Base-by-base conservation (phyloP, 1,139 yeast genomes). In the Magnusiomyces suaveolens region DNA sequence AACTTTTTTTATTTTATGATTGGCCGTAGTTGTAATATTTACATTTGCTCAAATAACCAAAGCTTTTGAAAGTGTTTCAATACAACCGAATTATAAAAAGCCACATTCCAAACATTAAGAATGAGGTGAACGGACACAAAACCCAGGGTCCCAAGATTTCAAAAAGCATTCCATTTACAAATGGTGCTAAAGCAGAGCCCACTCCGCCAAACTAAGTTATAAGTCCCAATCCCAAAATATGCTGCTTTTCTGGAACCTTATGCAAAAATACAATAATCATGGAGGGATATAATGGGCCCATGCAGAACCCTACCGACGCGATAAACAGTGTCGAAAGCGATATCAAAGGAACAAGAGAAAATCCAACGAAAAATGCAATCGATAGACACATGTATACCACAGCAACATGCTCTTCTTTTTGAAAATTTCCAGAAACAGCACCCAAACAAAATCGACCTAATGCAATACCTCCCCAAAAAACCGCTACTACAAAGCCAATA, bases 211-310 rank as follows among this genome's bases (percentile, higher is more conserved):
- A 69, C 0, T 95, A 89, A 54, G 90, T 82, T 24, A 84, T 80
- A 53, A 86, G 75, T 0, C 95, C 94, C 3, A 87, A 76, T 0
- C 89, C 92, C 8, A 81, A 72, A 10, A 86, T 79, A 57, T 86
- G 88, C 55, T 76, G 70, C 51, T 75, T 75, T 26, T 72, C 69
- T 0, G 95, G 95, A 48, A 87, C 67, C 1, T 81, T 72, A 51
- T 81, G 80, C 52, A 85, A 69, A 3, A 88, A 75, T 3, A 85
- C 76, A 14, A 85, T 79, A 54, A 85, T 80, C 0, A 86, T 80
- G 10, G 92, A 82, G 0, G 95, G 92, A 69, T 84, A 87, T 3
- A 86, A 72, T 0, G 96, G 96, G 0, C 96, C 96, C 33, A 84
- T 81, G 58, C 79, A 79, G 38, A 81, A 71, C 0, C 95, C 96